phyloP scores from a whole-genome alignment of 1,139 yeast species.

The Diutina neorugosa region DNA sequence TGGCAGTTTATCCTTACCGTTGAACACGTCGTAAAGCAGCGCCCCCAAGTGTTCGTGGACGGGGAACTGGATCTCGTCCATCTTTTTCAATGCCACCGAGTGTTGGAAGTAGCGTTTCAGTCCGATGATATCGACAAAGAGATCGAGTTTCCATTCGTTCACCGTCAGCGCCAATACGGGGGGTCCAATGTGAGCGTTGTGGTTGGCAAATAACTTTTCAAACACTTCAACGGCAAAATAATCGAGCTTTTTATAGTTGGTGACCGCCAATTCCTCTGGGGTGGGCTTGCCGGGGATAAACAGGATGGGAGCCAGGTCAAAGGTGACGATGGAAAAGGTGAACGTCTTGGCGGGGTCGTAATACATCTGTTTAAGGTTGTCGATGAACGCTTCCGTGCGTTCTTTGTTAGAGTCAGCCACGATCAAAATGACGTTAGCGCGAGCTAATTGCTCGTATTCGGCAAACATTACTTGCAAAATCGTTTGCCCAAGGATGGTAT shows the following conservation, averaged over 20 bases:
- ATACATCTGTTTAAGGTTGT: not conserved
- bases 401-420: conserved; percentile 17
- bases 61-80: conserved; percentile 24
- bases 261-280: conserved; percentile 24
- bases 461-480: conserved; percentile 22
- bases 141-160: conserved; percentile 22
- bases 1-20: conserved; percentile 20
- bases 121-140: conserved; percentile 30
- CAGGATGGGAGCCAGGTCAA: conserved; percentile 25
- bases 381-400: conserved; percentile 14
- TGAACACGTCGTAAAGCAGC: conserved; percentile 16
- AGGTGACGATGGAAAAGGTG: conserved; percentile 19
- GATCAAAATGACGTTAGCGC: conserved; percentile 20
- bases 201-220: conserved; percentile 18
- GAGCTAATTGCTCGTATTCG: conserved; percentile 10
- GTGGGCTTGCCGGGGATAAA: conserved; percentile 12
- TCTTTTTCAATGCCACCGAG: conserved; percentile 16
- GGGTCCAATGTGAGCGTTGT: conserved; percentile 8
- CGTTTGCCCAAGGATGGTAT: conserved; percentile 27
- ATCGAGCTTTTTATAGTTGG: conserved; percentile 28
- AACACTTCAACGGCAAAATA: conserved; percentile 29
- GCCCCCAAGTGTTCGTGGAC: conserved; percentile 15
- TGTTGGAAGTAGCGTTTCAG: conserved; percentile 26
- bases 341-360: conserved; percentile 10
- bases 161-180: conserved; percentile 13